Evolutionary conservation across 23 red algal genomes (phyloP).

Genomic region (Gracilaria domingensis): DNA sequence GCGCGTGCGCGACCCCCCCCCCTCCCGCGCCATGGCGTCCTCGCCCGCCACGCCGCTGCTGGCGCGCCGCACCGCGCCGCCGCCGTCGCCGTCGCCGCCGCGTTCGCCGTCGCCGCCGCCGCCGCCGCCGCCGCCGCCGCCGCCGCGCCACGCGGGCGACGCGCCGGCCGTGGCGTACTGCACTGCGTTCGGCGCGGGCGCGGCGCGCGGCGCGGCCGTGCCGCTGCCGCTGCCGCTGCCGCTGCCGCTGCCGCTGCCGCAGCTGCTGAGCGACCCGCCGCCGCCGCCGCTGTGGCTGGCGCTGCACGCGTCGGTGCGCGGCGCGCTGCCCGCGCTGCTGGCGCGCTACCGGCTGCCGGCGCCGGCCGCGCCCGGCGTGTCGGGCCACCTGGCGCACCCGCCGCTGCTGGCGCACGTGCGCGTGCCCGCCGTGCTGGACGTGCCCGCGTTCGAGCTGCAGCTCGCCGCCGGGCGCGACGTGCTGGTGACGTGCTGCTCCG

Average conservation of each 20-base stretch:
- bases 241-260: neutral
- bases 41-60: neutral
- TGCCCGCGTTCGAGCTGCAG: neutral
- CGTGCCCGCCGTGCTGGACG: neutral
- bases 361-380: neutral
- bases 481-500: neutral
- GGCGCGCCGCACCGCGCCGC: neutral
- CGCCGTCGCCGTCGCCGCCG: neutral
- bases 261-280: neutral
- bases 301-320: neutral
- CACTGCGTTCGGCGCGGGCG: neutral
- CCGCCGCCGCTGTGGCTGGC: conserved; percentile 20
- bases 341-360: neutral
- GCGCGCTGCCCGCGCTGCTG: neutral
- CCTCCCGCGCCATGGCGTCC: too few relatives aligned
- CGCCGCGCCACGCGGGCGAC: neutral
- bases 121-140: conserved; percentile 2
- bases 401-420: neutral
- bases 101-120: neutral
- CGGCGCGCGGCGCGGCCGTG: neutral
- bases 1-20: too few relatives aligned
- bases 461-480: neutral
- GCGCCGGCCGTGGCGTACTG: neutral
- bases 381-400: neutral
- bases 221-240: neutral